phyloP scores from a whole-genome alignment of 805 yeast genomes.

The Alloascoidea africana region DNA sequence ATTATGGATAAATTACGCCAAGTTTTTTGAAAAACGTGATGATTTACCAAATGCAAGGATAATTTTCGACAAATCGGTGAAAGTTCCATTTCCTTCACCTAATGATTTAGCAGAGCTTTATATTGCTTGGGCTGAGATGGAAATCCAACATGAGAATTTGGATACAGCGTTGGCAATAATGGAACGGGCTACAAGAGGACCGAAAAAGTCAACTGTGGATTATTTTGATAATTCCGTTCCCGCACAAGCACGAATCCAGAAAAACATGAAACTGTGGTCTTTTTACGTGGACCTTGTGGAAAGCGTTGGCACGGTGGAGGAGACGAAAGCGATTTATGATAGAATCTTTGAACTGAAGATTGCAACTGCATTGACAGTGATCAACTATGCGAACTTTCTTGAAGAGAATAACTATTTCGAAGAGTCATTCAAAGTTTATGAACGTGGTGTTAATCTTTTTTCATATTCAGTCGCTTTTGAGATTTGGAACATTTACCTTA shows the following conservation, averaged over 20 bases:
- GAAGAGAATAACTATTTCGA: slow-evolving; percentile 30
- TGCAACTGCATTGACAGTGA: slow-evolving; percentile 51
- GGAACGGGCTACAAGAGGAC: slow-evolving; percentile 25
- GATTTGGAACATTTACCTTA: slow-evolving; percentile 56
- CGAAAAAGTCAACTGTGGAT: slow-evolving; percentile 17
- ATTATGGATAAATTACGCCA: slow-evolving; percentile 62
- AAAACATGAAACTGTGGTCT: slow-evolving; percentile 54
- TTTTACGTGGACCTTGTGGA: slow-evolving; percentile 60
- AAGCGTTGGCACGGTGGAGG: slow-evolving; percentile 22
- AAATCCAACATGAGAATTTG: slow-evolving; percentile 32
- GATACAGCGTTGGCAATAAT: slow-evolving; percentile 27
- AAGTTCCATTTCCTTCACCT: slow-evolving; percentile 49
- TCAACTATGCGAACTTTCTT: slow-evolving; percentile 51
- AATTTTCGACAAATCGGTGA: slow-evolving; percentile 46
- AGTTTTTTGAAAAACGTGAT: slow-evolving; percentile 36
- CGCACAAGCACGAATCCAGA: slow-evolving; percentile 45
- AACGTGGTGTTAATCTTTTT: slow-evolving; percentile 50
- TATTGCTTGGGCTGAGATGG: slow-evolving; percentile 63
- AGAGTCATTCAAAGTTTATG: slow-evolving; percentile 45
- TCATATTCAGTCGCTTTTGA: slow-evolving; percentile 46
- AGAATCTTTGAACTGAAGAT: slow-evolving; percentile 38
- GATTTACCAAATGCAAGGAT: slow-evolving; percentile 47
- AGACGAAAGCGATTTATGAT: slow-evolving; percentile 32
- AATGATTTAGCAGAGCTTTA: slow-evolving; percentile 58
- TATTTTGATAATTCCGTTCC: slow-evolving; percentile 27